Evolutionary conservation across 1,284 basidiomycete species (phyloP).

Genomic region (Puccinia polysora): DNA sequence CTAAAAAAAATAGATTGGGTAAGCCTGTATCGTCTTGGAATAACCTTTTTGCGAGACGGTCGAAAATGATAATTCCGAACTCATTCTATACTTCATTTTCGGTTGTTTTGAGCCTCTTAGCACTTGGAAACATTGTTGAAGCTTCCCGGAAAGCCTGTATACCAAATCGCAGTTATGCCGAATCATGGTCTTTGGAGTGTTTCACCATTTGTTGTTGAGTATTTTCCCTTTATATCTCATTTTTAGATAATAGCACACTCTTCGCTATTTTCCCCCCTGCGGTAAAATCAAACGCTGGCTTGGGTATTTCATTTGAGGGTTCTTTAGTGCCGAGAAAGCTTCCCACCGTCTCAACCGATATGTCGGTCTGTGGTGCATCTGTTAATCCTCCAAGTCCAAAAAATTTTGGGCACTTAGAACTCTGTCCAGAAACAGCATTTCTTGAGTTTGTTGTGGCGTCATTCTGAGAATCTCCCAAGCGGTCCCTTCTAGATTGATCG

Average conservation of each 20-base stretch:
- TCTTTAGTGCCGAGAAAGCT: no score
- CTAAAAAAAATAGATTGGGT: constrained; percentile 35
- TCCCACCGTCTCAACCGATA: no score
- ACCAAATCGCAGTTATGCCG: constrained; percentile 37
- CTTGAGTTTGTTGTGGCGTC: background rate
- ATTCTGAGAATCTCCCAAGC: background rate
- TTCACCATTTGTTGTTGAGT: constrained; percentile 19
- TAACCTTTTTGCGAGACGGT: background rate
- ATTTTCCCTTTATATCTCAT: background rate
- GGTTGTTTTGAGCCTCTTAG: background rate
- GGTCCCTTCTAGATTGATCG: background rate
- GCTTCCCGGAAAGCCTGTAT: constrained; percentile 35
- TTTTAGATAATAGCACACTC: no score
- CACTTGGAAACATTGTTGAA: constrained; percentile 16
- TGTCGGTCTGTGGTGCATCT: no score
- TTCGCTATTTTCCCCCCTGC: no score
- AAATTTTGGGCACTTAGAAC: no score
- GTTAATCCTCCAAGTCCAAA: no score
- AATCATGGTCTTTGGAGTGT: constrained; percentile 24
- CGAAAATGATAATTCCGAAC: background rate
- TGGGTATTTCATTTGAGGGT: no score
- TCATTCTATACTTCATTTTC: background rate
- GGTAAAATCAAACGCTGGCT: no score
- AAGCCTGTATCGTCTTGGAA: no score
- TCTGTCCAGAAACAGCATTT: background rate